phyloP scores from a whole-genome alignment of 2,329 filamentous ascomycete genomes.

The Fusarium pilosicola region DNA sequence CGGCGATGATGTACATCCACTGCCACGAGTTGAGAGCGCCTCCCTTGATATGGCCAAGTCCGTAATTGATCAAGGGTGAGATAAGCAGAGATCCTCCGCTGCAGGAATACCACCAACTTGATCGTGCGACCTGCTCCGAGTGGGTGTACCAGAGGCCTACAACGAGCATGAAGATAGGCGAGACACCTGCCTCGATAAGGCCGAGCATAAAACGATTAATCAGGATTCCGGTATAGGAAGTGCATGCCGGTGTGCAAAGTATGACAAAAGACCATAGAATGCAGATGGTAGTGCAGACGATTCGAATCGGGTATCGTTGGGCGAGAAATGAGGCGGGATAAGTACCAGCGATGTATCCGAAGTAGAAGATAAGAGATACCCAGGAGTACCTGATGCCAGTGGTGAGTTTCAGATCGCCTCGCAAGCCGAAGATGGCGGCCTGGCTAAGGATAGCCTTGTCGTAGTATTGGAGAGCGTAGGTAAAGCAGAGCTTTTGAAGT shows the following conservation, averaged over 20 bases:
- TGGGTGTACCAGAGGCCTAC: neutral
- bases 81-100: neutral
- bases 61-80: neutral
- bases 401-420: neutral
- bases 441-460: neutral
- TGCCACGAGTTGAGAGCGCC: neutral
- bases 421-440: neutral
- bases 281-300: neutral
- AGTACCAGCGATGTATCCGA: neutral
- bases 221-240: neutral
- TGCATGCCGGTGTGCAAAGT: neutral
- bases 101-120: neutral
- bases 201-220: neutral
- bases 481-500: neutral
- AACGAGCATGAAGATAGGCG: neutral
- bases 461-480: neutral
- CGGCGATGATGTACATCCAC: neutral
- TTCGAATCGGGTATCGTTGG: neutral
- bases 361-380: neutral
- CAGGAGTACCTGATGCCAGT: neutral
- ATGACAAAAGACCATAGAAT: neutral
- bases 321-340: neutral
- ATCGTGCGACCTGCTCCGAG: neutral
- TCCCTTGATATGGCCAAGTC: neutral
- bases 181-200: neutral